Conservation (phyloP, 78 protist genomes). For the Planoprotostelium fungivorum region DNA sequence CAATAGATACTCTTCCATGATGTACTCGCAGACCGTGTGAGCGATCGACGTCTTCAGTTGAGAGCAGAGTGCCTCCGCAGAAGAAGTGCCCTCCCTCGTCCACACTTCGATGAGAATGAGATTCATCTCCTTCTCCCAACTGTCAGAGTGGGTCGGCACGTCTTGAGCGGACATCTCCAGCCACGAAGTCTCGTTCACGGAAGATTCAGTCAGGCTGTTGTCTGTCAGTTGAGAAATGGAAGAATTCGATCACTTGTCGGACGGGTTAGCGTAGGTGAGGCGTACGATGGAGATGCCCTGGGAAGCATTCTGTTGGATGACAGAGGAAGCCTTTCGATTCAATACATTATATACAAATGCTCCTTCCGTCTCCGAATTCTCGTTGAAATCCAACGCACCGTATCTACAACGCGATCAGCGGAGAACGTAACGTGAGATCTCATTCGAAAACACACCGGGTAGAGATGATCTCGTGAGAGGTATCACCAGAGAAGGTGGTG, state of each 20-base stretch:
- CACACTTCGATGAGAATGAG: neutral
- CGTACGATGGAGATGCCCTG: neutral
- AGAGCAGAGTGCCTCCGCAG: neutral
- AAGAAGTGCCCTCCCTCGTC: neutral
- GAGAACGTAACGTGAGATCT: no score
- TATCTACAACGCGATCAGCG: no score
- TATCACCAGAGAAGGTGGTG: neutral
- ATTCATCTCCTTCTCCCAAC: neutral
- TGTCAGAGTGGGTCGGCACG: neutral
- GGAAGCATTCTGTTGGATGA: neutral
- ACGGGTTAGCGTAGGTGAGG: neutral
- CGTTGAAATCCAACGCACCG: neutral
- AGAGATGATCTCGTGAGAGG: neutral
- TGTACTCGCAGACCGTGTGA: conserved; percentile 38
- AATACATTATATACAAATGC: neutral
- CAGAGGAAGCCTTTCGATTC: neutral
- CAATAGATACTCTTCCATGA: conserved; percentile 12
- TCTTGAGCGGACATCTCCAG: neutral
- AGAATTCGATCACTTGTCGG: neutral
- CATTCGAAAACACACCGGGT: no score
- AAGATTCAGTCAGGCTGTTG: neutral
- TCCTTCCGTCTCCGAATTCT: neutral
- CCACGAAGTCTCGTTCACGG: neutral
- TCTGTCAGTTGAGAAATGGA: neutral
- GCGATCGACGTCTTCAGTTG: conserved; percentile 17